These are phyloP conservation scores for Entophlyctis luteolus DNA, from an alignment of 192 early-diverging fungal species.

Conservation along the genomic window DNA sequence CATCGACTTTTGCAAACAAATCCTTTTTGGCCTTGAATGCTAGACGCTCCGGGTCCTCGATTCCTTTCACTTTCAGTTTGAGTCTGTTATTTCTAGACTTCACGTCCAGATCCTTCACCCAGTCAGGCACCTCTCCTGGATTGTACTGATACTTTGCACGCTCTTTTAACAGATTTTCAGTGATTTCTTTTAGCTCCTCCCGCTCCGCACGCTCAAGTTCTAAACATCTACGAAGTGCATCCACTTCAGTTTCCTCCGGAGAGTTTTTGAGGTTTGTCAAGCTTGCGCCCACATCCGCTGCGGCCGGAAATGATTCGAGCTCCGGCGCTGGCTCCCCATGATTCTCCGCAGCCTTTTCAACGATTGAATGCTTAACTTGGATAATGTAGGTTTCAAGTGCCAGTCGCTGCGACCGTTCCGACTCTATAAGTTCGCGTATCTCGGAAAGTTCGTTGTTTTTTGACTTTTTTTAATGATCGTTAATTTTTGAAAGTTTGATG, in stretches of 20 bases:
- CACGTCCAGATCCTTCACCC: slow-evolving; percentile 29
- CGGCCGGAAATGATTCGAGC: slow-evolving; percentile 16
- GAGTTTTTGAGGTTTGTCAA: too few relatives aligned
- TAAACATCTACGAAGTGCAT: slow-evolving; percentile 10
- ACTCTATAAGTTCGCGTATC: slow-evolving; percentile 31
- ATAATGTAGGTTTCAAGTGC: slow-evolving; percentile 33
- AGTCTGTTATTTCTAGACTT: slow-evolving; percentile 28
- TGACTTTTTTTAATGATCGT: background rate
- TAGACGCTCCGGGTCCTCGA: slow-evolving; percentile 25
- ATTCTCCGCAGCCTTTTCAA: slow-evolving; percentile 14
- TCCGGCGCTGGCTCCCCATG: slow-evolving; percentile 4
- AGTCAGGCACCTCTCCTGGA: background rate
- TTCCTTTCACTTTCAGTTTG: slow-evolving; percentile 24
- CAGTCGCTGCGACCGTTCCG: slow-evolving; percentile 23
- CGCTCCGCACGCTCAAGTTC: slow-evolving; percentile 29
- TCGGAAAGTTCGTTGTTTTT: slow-evolving; percentile 15
- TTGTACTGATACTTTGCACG: slow-evolving; percentile 15
- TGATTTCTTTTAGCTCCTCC: slow-evolving; percentile 20
- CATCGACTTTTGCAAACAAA: slow-evolving; percentile 27
- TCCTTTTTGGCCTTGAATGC: slow-evolving; percentile 28
- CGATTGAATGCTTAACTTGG: slow-evolving; percentile 34
- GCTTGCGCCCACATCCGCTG: slow-evolving; percentile 3
- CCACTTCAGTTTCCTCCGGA: slow-evolving; percentile 8
- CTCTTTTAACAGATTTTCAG: slow-evolving; percentile 22
- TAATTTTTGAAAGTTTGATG: background rate